Conservation (phyloP, 2,329 filamentous ascomycete species). For the Colletotrichum noveboracense region DNA sequence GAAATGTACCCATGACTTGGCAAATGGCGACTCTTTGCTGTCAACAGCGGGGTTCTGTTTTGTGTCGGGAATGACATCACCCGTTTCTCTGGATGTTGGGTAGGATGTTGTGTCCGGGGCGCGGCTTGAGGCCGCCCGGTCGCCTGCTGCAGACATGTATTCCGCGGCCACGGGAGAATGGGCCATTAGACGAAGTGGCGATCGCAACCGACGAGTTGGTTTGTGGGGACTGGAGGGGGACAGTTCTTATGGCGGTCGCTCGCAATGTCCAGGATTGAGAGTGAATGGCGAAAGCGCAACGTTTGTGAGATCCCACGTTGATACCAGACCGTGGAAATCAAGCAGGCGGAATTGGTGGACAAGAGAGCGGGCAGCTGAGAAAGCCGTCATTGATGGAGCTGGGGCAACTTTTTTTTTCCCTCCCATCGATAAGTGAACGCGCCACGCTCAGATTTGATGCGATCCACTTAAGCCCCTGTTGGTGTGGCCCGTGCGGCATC, state of each 20-base stretch:
- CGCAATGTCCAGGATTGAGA: not conserved
- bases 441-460: slow-evolving; percentile 5
- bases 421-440: slow-evolving; percentile 5
- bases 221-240: not conserved
- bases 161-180: slow-evolving; percentile 30
- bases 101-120: slow-evolving; percentile 19
- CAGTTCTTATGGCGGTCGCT: not conserved
- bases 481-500: not conserved
- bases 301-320: not conserved
- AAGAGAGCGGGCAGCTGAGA: not conserved
- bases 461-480: not conserved
- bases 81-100: slow-evolving; percentile 62
- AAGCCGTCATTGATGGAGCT: slow-evolving; percentile 5
- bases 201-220: not conserved
- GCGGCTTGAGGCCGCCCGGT: slow-evolving; percentile 24
- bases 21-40: slow-evolving; percentile 53
- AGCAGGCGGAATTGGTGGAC: not conserved
- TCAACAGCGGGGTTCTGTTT: slow-evolving; percentile 26
- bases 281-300: not conserved
- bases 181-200: slow-evolving; percentile 30
- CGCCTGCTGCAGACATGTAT: slow-evolving; percentile 35
- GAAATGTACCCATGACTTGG: slow-evolving; percentile 91
- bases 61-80: slow-evolving; percentile 56
- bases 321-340: not conserved
- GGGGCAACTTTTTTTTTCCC: slow-evolving; percentile 16